Conservation (phyloP, 2,329 filamentous ascomycete species). For the Phyllosticta citrichinensis region DNA sequence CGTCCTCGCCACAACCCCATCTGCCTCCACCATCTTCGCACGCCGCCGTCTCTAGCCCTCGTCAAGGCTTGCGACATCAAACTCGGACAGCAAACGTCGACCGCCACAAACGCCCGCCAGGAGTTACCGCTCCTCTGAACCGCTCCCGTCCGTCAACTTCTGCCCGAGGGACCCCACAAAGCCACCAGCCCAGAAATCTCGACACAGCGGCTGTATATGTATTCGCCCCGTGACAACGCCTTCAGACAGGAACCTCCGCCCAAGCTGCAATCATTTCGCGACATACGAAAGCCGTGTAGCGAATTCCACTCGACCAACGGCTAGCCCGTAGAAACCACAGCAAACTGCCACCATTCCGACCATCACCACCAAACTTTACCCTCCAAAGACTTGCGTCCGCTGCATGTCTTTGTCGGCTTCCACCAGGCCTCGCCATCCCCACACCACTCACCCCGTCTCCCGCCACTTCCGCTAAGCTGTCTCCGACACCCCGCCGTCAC, state of each 20-base stretch:
- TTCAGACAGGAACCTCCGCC: conserved; percentile 88
- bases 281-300: conserved; percentile 88
- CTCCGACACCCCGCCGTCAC: conserved; percentile 39
- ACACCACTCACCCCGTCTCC: conserved; percentile 17
- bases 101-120: conserved; percentile 5
- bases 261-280: conserved; percentile 96
- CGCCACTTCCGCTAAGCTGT: conserved; percentile 17
- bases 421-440: conserved; percentile 23
- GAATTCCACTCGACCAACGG: conserved; percentile 84
- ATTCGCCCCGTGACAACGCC: conserved; percentile 93
- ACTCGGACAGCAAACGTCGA: not conserved
- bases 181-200: conserved; percentile 7
- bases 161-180: conserved; percentile 5
- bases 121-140: conserved; percentile 10
- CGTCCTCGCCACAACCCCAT: not conserved
- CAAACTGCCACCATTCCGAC: conserved; percentile 17
- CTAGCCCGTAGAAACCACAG: conserved; percentile 46
- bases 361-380: conserved; percentile 14
- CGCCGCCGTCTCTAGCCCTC: not conserved
- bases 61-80: conserved; percentile 1
- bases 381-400: conserved; percentile 26
- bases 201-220: conserved; percentile 72
- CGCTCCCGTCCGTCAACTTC: not conserved
- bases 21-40: not conserved
- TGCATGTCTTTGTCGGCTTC: conserved; percentile 52